Conservation (phyloP, 345 rosid genomes). For the Ailanthus altissimus region DNA sequence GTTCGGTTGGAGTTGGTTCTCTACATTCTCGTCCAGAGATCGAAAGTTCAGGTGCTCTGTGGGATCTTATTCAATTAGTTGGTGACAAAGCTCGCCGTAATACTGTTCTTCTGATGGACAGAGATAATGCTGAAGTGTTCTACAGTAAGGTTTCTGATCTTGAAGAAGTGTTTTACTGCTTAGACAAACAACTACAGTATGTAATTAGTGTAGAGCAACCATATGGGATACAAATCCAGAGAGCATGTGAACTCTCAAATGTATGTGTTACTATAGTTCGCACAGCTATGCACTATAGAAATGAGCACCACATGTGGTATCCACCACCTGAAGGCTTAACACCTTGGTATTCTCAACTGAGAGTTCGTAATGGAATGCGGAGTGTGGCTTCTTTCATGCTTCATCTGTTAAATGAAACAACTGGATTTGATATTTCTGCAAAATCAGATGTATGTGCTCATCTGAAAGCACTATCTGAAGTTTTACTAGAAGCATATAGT, state of each 20-base stretch:
- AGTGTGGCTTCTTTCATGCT: conserved; percentile 73
- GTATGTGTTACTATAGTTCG: conserved; percentile 66
- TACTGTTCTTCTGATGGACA: conserved; percentile 93
- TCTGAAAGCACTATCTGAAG: conserved; percentile 64
- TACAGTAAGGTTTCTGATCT: conserved; percentile 94
- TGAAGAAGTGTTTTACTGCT: conserved; percentile 77
- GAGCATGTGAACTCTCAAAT: conserved; percentile 79
- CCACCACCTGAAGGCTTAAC: conserved; percentile 87
- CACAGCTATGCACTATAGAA: conserved; percentile 65
- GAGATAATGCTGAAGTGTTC: conserved; percentile 94
- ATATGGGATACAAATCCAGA: conserved; percentile 56
- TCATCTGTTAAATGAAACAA: conserved; percentile 54
- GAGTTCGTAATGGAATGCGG: conserved; percentile 85
- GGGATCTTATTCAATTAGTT: conserved; percentile 92
- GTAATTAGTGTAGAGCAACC: conserved; percentile 61
- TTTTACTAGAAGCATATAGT: conserved; percentile 69
- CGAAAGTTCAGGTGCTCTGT: conserved; percentile 70
- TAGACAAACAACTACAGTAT: conserved; percentile 69
- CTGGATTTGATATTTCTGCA: conserved; percentile 56
- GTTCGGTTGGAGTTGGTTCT: conserved; percentile 46
- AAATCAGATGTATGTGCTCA: conserved; percentile 58
- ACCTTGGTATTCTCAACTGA: conserved; percentile 70
- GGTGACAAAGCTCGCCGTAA: conserved; percentile 85
- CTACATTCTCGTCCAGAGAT: conserved; percentile 43
- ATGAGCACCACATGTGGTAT: conserved; percentile 85